phyloP scores from a whole-genome alignment of 352 stramenopile species.

The Phytophthora rubi region DNA sequence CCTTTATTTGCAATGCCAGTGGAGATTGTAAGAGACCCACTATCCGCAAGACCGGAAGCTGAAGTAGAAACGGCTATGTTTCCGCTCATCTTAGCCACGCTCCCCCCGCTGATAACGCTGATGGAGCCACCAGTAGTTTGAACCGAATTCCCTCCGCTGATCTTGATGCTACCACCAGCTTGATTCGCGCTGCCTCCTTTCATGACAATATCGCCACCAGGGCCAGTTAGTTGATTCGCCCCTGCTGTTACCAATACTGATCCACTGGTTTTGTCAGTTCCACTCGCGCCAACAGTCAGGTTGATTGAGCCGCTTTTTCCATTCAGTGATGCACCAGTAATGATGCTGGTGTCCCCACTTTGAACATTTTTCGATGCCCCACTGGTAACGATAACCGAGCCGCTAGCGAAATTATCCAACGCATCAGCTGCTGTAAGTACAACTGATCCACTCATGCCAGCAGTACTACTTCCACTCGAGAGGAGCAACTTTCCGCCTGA shows the following conservation, averaged over 20 bases:
- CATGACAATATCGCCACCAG: conserved; percentile 27
- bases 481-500: conserved; percentile 24
- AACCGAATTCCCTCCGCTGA: conserved; percentile 27
- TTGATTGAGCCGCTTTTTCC: conserved; percentile 36
- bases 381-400: conserved; percentile 31
- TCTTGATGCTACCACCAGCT: conserved; percentile 4
- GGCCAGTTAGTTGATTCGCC: conserved; percentile 25
- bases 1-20: conserved; percentile 30
- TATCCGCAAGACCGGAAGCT: conserved; percentile 16
- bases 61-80: conserved; percentile 19
- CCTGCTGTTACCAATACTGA: conserved; percentile 27
- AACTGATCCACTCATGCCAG: conserved; percentile 22
- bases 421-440: conserved; percentile 11
- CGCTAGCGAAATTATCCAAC: conserved; percentile 24
- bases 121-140: conserved; percentile 30
- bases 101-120: conserved; percentile 26
- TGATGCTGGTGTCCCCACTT: conserved; percentile 27
- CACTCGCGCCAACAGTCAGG: conserved; percentile 23
- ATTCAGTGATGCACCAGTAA: conserved; percentile 22
- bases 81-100: conserved; percentile 33
- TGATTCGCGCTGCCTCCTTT: conserved; percentile 25
- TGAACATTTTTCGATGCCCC: conserved; percentile 32
- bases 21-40: conserved; percentile 24
- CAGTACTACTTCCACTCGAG: conserved; percentile 25
- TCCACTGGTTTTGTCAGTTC: conserved; percentile 9